Percentiles rank a stretch among this genome's conserved stretches.
These are phyloP conservation scores for Xylariaceae sp. DNA, from an alignment of 2,329 filamentous ascomycete genomes.

Conservation along the genomic window DNA sequence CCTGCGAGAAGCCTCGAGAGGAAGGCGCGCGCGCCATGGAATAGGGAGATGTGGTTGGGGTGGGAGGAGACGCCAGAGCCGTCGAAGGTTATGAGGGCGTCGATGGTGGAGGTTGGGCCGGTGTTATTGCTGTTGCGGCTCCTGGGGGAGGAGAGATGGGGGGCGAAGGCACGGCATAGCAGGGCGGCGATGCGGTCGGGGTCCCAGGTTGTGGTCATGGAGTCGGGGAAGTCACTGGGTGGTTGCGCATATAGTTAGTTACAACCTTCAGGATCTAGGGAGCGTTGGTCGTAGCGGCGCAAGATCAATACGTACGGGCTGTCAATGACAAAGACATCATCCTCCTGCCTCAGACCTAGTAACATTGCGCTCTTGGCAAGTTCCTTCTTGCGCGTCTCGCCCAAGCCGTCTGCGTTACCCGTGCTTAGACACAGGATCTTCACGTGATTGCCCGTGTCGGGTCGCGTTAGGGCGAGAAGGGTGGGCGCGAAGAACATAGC, in stretches of 20 bases:
- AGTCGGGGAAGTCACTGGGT: conserved; percentile 73
- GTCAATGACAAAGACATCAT: conserved; percentile 84
- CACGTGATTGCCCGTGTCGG: conserved; percentile 79
- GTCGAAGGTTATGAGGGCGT: conserved; percentile 90
- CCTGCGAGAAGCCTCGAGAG: conserved; percentile 61
- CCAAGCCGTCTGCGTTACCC: conserved; percentile 83
- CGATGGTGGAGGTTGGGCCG: conserved; percentile 58
- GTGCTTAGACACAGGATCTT: conserved; percentile 92
- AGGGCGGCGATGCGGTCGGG: conserved; percentile 64
- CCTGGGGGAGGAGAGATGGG: conserved; percentile 45
- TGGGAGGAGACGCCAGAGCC: conserved; percentile 75
- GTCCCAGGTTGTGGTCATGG: conserved; percentile 79
- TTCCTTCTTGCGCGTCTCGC: conserved; percentile 77
- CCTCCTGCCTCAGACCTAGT: conserved; percentile 68
- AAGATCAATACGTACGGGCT: conserved; percentile 52
- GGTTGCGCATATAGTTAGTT: conserved; percentile 1
- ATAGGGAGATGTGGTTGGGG: conserved; percentile 89
- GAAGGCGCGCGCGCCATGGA: conserved; percentile 75
- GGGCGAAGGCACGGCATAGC: conserved; percentile 70
- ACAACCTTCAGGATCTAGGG: background rate
- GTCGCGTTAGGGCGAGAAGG: conserved; percentile 75
- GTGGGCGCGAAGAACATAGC: conserved; percentile 99
- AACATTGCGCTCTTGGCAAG: conserved; percentile 73
- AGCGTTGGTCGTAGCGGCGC: background rate
- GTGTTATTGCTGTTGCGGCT: conserved; percentile 28